Base-by-base conservation (phyloP, 176 grass and related monocot genomes). In the Panicum miliaceum region DNA sequence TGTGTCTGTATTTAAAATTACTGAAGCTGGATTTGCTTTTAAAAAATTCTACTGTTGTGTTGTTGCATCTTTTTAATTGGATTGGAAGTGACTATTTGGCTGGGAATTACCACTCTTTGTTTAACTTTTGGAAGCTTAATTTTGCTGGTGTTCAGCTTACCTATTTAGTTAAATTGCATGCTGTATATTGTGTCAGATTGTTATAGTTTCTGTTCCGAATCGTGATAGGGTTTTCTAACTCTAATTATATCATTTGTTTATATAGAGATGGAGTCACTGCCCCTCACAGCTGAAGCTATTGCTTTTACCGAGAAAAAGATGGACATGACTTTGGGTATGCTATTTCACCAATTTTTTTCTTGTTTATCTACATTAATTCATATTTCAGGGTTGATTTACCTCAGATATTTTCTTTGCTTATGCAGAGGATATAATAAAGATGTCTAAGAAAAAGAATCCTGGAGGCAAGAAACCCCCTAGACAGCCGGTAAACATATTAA, bases 281-380 rank as follows among this genome's bases (percentile, higher is more conserved):
- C 89, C 48, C 86, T 92, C 27, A 92, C 69, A 26, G 87, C 86
- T 80, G 91, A 96, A 78, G 78, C 88, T 57, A 89, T 96, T 88
- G 97, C 97, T 59, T 74, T 89, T 77, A 99, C 97, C 5, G 97
- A 99, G 93, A 99, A 99, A 88, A 99, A 99, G 73, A 96, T 99
- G 97, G 97, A 99, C 86, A 99, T 99, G 96, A 90, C 87, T 76
- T 88, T 99, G 67, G 96, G 96, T 99, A 92, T 81, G 47, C 40
- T 59, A 42, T 16, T 79, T 59, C 16, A 52, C 46, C 71, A 48
- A n/a, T n/a, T 48, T 7, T 68, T 12, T 84, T 88, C 65, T 84
- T 82, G 18, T 72, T 64, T 35, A 37, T 29, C 64, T 56, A 14
- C 4, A 5, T 68, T 71, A 27, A 27, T 50, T 57, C 37, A 90